Base-by-base conservation (phyloP, 78 protist genomes). In the Dictyostelium purpureum region DNA sequence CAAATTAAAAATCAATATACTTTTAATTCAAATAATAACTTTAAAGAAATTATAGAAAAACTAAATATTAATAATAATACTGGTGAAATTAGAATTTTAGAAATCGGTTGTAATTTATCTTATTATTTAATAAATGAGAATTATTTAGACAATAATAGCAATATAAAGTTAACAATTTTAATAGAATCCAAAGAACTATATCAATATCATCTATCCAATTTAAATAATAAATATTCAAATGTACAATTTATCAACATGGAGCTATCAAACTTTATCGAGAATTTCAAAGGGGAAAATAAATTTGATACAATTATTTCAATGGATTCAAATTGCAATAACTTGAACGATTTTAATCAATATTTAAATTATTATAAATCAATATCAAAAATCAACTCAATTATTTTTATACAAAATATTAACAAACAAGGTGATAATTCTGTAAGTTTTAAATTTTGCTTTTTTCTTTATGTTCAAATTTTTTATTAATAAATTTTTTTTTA, bases 381-480 rank as follows among this genome's bases (percentile, higher is more conserved):
- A 70, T 11, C n/a, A 14, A 56, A 71, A 42, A n/a, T 18, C 1
- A 11, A 24, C 4, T 71, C 76, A 67, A 40, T 52, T 21, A 42
- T 56, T n/a, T 70, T 37, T 26, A 52, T 71, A n/a, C 90, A 82
- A 56, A 12, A 77, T 31, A 54, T 82, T 42, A 70, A 28, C 2
- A 73, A 73, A 18, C 65, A 49, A 14, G 61, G 19, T 70, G 73
- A 65, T 26, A 57, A 47, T 2, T 63, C 47, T 65, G 10, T 65
- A 2, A 37, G 26, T 6, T 26, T 16, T 33, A 67, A 76, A 26
- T 7, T 49, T 14, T 14, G 54, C 11, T 49, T 49, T 49, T 14
- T 49, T 49, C 7, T 49, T 49, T 19, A 24, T 56, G 31, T 10
- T 56, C 7, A 1, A 56, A 19, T 19, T 6, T 31, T 65, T 65